phyloP scores from a whole-genome alignment of 2,329 filamentous ascomycete genomes.

The Emmonsiellopsis sp. region DNA sequence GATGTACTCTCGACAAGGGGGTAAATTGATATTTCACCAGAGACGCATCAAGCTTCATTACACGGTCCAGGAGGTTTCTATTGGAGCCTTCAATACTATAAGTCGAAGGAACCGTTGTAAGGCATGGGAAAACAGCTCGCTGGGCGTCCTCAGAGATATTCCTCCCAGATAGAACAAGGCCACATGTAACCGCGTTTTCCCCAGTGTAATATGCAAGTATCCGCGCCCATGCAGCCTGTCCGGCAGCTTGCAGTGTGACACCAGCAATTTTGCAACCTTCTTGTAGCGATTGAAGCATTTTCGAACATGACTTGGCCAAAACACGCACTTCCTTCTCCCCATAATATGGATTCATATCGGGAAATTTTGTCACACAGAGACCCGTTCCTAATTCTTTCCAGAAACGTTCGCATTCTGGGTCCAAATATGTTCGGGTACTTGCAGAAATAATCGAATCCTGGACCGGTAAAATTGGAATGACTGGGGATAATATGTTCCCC shows the following conservation, averaged over 20 bases:
- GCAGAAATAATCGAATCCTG: conserved; percentile 38
- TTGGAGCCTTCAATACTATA: conserved; percentile 50
- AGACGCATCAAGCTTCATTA: conserved; percentile 57
- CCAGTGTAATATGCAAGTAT: conserved; percentile 69
- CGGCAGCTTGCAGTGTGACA: conserved; percentile 66
- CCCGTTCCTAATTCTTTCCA: conserved; percentile 53
- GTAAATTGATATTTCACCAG: conserved; percentile 64
- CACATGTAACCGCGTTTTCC: conserved; percentile 66
- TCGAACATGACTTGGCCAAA: conserved; percentile 28
- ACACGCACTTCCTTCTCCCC: conserved; percentile 24
- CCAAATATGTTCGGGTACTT: conserved; percentile 18
- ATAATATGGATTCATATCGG: conserved; percentile 58
- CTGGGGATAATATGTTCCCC: conserved; percentile 14
- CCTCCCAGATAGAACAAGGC: conserved; percentile 69
- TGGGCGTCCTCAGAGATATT: conserved; percentile 50
- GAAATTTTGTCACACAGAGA: conserved; percentile 61
- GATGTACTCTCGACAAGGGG: conserved; percentile 63
- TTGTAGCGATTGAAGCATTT: conserved; percentile 43
- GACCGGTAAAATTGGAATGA: conserved; percentile 32
- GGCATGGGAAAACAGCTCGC: conserved; percentile 62
- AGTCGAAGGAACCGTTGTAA: conserved; percentile 69
- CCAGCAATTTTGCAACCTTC: conserved; percentile 46
- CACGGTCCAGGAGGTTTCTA: conserved; percentile 47
- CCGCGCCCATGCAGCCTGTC: conserved; percentile 70
- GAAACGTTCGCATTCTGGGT: conserved; percentile 39